Base-by-base conservation (phyloP, 78 protist genomes). In the Cavenderia fasciculata region DNA sequence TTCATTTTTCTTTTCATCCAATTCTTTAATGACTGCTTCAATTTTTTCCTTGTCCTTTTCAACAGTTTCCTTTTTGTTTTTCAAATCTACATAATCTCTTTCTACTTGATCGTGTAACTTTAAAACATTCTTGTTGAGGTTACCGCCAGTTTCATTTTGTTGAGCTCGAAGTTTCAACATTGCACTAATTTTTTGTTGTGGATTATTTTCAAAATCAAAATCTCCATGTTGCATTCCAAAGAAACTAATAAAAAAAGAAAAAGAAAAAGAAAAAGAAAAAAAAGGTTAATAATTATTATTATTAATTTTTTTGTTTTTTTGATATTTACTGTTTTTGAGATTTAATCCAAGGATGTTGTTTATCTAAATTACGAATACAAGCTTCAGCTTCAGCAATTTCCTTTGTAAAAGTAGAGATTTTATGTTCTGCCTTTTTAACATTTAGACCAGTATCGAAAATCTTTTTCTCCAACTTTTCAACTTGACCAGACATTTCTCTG, bases 1-100 rank as follows among this genome's bases (percentile, higher is more conserved):
- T 63, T 89, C 97, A 61, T 69, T 87, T 95, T 99, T 99, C 95
- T 97, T 97, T 27, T 36, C 87, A 41, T 97, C 99, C 27, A 98
- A 78, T 57, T 97, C 97, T 4, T 31, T 59, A 44, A 99, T 99
- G 29, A 86, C 95, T 7, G 34, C 34, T 49, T 85, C 92, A 61
- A 97, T 96, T 92, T 96, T 96, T 43, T 34, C 73, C 88, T 97
- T 97, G 92, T 99, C 99, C 2, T 85, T 49, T 86, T 89, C 95
- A 33, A 99, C 76, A 12, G 66, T 97, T 29, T 62, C 59, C 89
- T 92, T 87, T 89, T 98, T 97, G 1, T 27, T 44, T 66, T 94
- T 27, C 25, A 99, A 86, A 27, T 98, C 99, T 14, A 59, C n/a
- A 94, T 94, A 96, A 63, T 99, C 99, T 44, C 76, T 49, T 87